Conservation (phyloP, 2,329 filamentous ascomycete genomes). For the Talaromyces albobiverticillius region DNA sequence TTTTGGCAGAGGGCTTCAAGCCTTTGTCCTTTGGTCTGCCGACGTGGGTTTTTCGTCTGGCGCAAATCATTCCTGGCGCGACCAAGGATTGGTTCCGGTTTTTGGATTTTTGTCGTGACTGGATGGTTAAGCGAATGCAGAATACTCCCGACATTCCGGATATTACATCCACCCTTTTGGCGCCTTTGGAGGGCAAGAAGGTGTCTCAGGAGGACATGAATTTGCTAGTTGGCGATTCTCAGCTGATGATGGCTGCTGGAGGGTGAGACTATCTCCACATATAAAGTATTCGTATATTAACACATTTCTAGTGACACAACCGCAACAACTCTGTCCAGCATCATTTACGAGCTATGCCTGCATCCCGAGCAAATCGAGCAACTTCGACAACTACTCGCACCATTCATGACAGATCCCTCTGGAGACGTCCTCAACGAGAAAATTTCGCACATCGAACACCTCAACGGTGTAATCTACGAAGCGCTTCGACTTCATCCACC, state of each 20-base stretch:
- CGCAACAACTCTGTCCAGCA: constrained; percentile 35
- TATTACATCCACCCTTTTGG: constrained; percentile 25
- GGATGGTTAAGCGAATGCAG: constrained; percentile 28
- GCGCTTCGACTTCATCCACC: constrained; percentile 43
- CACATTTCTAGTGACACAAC: constrained; percentile 41
- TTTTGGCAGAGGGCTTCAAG: constrained; percentile 33
- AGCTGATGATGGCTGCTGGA: constrained; percentile 29
- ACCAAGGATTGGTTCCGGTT: constrained; percentile 32
- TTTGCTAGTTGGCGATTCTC: constrained; percentile 26
- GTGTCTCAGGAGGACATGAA: constrained; percentile 20
- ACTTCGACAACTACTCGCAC: constrained; percentile 33
- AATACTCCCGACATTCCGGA: constrained; percentile 20
- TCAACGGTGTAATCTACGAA: constrained; percentile 46
- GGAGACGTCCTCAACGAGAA: constrained; percentile 15
- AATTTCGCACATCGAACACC: constrained; percentile 21
- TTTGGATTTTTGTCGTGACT: constrained; percentile 32
- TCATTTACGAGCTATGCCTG: constrained; percentile 40
- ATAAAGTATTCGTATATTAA: constrained; percentile 11
- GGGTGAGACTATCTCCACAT: constrained; percentile 17
- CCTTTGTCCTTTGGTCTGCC: constrained; percentile 20
- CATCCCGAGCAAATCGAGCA: constrained; percentile 26
- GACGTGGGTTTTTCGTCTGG: constrained; percentile 32
- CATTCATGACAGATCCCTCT: constrained; percentile 16
- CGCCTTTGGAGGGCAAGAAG: constrained; percentile 18
- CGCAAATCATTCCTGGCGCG: constrained; percentile 31